Percentiles rank a stretch among this genome's conserved stretches.
Evolutionary conservation across 164 flowering plant genomes (phyloP).

Genomic region (Echeveria elegans): DNA sequence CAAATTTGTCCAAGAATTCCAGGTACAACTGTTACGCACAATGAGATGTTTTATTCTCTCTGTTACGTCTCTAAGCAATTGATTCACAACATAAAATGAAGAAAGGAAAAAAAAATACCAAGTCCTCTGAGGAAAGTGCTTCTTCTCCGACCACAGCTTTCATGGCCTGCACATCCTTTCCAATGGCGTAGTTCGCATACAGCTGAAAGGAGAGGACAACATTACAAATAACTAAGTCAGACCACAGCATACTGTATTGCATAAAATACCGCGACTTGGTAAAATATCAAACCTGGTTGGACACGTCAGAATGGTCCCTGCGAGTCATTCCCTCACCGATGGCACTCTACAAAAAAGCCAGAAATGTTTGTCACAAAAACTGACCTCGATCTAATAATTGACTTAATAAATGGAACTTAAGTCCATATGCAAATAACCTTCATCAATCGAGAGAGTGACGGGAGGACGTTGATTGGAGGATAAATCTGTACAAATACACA

Average conservation of each 20-base stretch:
- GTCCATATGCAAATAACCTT: conserved; percentile 42
- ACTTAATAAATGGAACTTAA: background rate
- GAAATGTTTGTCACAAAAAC: too few species aligned
- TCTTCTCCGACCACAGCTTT: conserved; percentile 99
- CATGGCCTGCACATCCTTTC: conserved; percentile 99
- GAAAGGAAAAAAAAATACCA: conserved; percentile 30
- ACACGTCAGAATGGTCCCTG: conserved; percentile 91
- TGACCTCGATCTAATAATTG: background rate
- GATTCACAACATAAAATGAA: background rate
- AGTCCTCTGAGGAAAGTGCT: conserved; percentile 97
- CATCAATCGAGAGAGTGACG: conserved; percentile 95
- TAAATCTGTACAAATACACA: conserved; percentile 48
- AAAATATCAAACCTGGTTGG: conserved; percentile 65
- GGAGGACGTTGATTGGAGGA: conserved; percentile 98
- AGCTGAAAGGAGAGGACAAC: conserved; percentile 30
- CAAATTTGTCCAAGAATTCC: conserved; percentile 92
- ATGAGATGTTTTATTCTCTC: background rate
- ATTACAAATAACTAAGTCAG: background rate
- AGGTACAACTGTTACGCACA: conserved; percentile 59
- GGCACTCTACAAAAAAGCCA: conserved; percentile 66
- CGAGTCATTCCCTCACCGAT: conserved; percentile 99
- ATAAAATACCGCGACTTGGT: background rate
- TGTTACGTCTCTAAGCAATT: background rate
- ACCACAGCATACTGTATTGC: background rate
- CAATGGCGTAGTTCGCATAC: conserved; percentile 98